Base-by-base conservation (phyloP, 106 monocot genomes). In the Acorus gramineus region DNA sequence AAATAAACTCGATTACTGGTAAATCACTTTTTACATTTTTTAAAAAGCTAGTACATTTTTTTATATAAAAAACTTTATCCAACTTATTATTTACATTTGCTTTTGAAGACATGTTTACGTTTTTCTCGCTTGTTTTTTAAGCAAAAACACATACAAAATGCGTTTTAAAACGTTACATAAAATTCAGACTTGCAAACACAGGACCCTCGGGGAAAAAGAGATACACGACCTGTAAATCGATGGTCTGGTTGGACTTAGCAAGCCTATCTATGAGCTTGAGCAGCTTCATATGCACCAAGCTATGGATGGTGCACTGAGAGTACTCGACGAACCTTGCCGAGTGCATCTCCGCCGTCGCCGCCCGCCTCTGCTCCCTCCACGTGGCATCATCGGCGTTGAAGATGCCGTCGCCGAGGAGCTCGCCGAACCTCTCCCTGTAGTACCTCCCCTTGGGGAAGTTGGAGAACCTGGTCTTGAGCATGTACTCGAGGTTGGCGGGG, bases 331-430 rank as follows among this genome's bases (percentile, higher is more conserved):
- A 79, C 50, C 28, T 28, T 1, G 28, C 28, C 28, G 28, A 28
- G 28, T 28, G 28, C 28, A 28, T 28, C 28, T 28, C 28, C 28
- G 28, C 28, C 28, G 28, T 57, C 64, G 59, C 57, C 62, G 66
- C 71, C 52, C 46, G 70, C 76, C 66, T 66, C 63, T 76, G 80
- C 12, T 62, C 46, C 8, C 14, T 44, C 71, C 76, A 76, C 50
- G 66, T 53, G 45, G 3, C 7, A 50, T 62, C 80, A 57, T 80
- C 76, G 62, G 66, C 55, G 51, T 44, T 57, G 76, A 80, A 76
- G 47, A 80, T 48, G 57, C 80, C 80, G 47, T 52, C 5, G 69
- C 79, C 79, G 67, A 79, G 67, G 64, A 79, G 47, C 64, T 79
- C 79, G 48, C 46, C 56, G 55, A 79, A 49, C 44, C 46, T 47